phyloP scores from a whole-genome alignment of 2,329 filamentous ascomycete species.

The Podosphaera xanthii region DNA sequence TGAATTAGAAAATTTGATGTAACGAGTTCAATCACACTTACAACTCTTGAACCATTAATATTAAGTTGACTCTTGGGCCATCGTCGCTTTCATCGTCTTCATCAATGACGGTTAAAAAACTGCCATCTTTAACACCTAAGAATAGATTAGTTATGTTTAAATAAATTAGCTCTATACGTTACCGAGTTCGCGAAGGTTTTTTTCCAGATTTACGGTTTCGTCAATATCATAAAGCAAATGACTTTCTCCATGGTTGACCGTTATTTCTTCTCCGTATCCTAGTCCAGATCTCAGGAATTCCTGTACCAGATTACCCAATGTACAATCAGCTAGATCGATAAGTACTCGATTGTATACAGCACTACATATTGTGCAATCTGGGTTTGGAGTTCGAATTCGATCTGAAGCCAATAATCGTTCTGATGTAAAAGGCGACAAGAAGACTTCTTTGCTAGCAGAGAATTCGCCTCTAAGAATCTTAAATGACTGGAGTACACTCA shows the following conservation, averaged over 20 bases:
- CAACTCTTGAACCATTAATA: slow-evolving; percentile 44
- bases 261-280: slow-evolving; percentile 62
- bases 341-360: slow-evolving; percentile 43
- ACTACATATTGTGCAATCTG: slow-evolving; percentile 64
- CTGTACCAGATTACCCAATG: slow-evolving; percentile 58
- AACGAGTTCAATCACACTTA: slow-evolving; percentile 19
- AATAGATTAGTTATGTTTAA: slow-evolving; percentile 8
- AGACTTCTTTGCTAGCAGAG: slow-evolving; percentile 56
- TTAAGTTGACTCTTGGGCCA: slow-evolving; percentile 50
- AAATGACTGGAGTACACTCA: slow-evolving; percentile 81
- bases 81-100: slow-evolving; percentile 40
- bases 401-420: slow-evolving; percentile 37
- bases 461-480: slow-evolving; percentile 63
- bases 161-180: slow-evolving; percentile 10
- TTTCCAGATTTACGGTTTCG: slow-evolving; percentile 62
- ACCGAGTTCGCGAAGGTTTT: slow-evolving; percentile 59
- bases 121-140: slow-evolving; percentile 43
- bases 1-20: slow-evolving; percentile 2
- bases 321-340: slow-evolving; percentile 49
- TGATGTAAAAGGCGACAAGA: slow-evolving; percentile 45
- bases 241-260: slow-evolving; percentile 45
- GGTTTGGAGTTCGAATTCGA: slow-evolving; percentile 41
- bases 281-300: slow-evolving; percentile 46
- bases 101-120: slow-evolving; percentile 65
- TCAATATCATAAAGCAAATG: slow-evolving; percentile 74